phyloP scores from a whole-genome alignment of 140 eudicot genomes.

The Cichorium intybus region DNA sequence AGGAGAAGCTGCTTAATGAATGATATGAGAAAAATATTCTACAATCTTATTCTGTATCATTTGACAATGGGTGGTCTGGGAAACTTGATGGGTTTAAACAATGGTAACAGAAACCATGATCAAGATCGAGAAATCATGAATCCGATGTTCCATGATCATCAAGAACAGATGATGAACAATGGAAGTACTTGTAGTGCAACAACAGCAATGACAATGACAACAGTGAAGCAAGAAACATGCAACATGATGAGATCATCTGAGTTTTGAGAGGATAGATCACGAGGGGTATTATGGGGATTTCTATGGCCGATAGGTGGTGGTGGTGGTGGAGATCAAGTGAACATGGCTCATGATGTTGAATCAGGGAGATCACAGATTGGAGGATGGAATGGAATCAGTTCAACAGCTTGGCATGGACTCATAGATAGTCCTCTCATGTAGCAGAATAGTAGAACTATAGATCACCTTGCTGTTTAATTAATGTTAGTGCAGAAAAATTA shows the following conservation, averaged over 20 bases:
- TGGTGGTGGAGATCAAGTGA: constrained; percentile 41
- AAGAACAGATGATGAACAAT: constrained; percentile 23
- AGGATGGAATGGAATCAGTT: constrained; percentile 63
- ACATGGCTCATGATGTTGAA: constrained; percentile 47
- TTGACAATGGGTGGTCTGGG: constrained; percentile 47
- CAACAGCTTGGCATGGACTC: constrained; percentile 80
- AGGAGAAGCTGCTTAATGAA: too few species aligned
- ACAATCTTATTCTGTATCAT: too few species aligned
- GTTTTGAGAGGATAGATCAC: constrained; percentile 26
- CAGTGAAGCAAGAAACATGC: constrained; percentile 73
- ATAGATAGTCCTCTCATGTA: constrained; percentile 80
- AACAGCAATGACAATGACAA: constrained; percentile 45
- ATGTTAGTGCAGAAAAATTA: constrained; percentile 23
- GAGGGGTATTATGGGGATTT: constrained; percentile 65
- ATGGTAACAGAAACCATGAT: constrained; percentile 1
- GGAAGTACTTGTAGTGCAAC: constrained; percentile 35
- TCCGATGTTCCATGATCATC: constrained; percentile 38
- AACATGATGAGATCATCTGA: constrained; percentile 28
- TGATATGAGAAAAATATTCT: too few species aligned
- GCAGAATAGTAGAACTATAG: constrained; percentile 9
- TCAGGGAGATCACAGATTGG: constrained; percentile 50
- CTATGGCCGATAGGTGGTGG: constrained; percentile 78
- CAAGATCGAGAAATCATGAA: constrained; percentile 38
- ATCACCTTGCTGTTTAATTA: constrained; percentile 19
- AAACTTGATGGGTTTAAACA: constrained; percentile 33